Evolutionary conservation across 1,139 yeast genomes (phyloP).

Genomic region (Geotrichum aggregatum): DNA sequence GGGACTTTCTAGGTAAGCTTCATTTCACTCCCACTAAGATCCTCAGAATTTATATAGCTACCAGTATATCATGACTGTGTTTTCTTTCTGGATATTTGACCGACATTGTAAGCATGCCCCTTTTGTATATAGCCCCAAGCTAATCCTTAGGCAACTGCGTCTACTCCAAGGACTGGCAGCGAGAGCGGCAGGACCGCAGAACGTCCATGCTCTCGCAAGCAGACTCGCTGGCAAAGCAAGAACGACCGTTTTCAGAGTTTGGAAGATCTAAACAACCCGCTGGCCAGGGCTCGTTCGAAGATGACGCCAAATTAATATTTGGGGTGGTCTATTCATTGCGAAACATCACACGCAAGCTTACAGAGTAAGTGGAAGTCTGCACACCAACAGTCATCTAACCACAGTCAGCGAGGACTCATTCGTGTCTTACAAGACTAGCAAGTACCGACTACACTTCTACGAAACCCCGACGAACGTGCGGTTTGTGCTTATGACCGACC

Average conservation of each 20-base stretch:
- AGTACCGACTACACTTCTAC: conserved; percentile 70
- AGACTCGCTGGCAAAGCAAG: conserved; percentile 21
- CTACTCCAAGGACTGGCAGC: conserved; percentile 37
- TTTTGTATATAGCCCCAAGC: background rate
- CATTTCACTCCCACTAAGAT: background rate
- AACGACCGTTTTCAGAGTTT: conserved; percentile 17
- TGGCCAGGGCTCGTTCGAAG: conserved; percentile 38
- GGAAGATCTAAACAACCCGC: conserved; percentile 17
- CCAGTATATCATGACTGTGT: conserved; percentile 60
- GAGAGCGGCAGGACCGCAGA: conserved; percentile 19
- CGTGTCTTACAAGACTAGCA: conserved; percentile 64
- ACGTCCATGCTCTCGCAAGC: conserved; percentile 24
- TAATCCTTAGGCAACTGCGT: conserved; percentile 36
- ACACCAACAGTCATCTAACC: background rate
- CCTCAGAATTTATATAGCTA: background rate
- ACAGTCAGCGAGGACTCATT: conserved; percentile 45
- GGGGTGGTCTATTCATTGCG: conserved; percentile 83
- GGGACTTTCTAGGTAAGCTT: too few species aligned
- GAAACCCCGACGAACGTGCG: conserved; percentile 79
- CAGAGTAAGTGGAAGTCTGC: conserved; percentile 16
- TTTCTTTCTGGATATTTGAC: conserved; percentile 84
- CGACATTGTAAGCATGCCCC: conserved; percentile 57
- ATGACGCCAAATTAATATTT: conserved; percentile 71
- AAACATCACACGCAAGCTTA: conserved; percentile 62
- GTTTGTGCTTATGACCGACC: conserved; percentile 71